A percentile compares a stretch with the other conserved stretches of the same genome.
Evolutionary conservation across 2,329 filamentous ascomycete species (phyloP).

Genomic region (Aspergillus chevalieri): DNA sequence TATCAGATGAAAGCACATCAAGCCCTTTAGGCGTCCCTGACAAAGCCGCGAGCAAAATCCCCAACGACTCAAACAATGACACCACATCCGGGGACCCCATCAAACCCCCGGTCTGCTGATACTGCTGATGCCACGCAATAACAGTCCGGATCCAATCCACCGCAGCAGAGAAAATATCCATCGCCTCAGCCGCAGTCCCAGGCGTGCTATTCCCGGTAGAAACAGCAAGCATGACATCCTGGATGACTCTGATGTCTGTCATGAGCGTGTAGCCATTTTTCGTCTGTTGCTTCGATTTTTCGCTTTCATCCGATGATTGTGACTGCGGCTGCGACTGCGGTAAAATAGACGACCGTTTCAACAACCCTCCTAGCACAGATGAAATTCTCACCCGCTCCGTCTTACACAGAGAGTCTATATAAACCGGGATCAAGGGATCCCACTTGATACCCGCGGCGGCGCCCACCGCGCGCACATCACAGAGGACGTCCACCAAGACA

Average conservation of each 20-base stretch:
- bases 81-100: conserved; percentile 32
- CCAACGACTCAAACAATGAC: conserved; percentile 38
- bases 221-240: conserved; percentile 36
- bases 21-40: conserved; percentile 32
- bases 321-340: conserved; percentile 10
- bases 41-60: conserved; percentile 35
- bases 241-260: conserved; percentile 38
- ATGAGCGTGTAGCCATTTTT: conserved; percentile 29
- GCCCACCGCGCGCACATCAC: conserved; percentile 28
- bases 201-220: conserved; percentile 28
- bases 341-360: conserved; percentile 32
- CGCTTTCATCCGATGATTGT: not conserved
- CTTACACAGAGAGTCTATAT: conserved; percentile 34
- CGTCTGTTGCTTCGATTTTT: conserved; percentile 5
- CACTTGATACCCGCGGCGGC: conserved; percentile 28
- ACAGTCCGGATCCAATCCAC: conserved; percentile 36
- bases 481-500: conserved; percentile 29
- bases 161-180: conserved; percentile 26
- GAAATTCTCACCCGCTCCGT: conserved; percentile 28
- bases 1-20: conserved; percentile 29
- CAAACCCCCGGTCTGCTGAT: conserved; percentile 23
- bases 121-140: conserved; percentile 28
- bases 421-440: conserved; percentile 39
- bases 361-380: conserved; percentile 25
- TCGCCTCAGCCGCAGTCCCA: conserved; percentile 23